Base-by-base conservation (phyloP, 2,329 filamentous ascomycete genomes). In the Pestalotiopsis sp. region DNA sequence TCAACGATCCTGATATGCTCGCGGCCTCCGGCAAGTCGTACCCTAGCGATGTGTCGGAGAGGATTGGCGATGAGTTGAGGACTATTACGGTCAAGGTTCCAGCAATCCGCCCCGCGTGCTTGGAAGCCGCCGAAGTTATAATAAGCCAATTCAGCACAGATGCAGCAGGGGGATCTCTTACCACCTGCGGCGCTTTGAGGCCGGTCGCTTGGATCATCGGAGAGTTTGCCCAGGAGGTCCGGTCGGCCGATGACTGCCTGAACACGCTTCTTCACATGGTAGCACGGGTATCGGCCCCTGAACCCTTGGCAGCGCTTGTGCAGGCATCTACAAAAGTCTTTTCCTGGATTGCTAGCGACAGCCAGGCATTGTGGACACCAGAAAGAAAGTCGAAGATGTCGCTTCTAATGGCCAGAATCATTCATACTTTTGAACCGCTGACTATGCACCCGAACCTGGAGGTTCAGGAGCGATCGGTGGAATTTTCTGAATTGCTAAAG, bases 81-180 rank as follows among this genome's bases (percentile, higher is more conserved):
- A 98, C 95, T 74, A 89, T 99, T 65, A 93, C 95, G 1, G 94
- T 98, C 65, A 93, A 97, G 74, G 96, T 99, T 27, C 92, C 91
- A 77, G 94, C 91, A 55, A 90, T 98, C 75, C 89, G 96, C 65
- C 82, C 87, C 41, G 90, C 95, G 74, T 93, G 93, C n/a, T 90
- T 96, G 3, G 88, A 91, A 72, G 94, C 95, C 12, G 93, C 95
- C 0, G 94, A 97, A 74, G 85, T 93, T 13, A 87, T 98, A 2
- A 81, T 93, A 36, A 82, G 86, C 27, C 90, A 88, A 65, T 81
- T 89, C 64, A 85, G 82, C 69, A 79, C 81, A 11, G 87, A 87
- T 52, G 82, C 84, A 0, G 84, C 87, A 0, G 76, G 84, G 25
- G 86, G 88, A 12, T 92, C 86, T 74, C 82, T 81, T 71, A 86